phyloP scores from a whole-genome alignment of 2,329 filamentous ascomycete genomes.

The Pestalotiopsis sp. region DNA sequence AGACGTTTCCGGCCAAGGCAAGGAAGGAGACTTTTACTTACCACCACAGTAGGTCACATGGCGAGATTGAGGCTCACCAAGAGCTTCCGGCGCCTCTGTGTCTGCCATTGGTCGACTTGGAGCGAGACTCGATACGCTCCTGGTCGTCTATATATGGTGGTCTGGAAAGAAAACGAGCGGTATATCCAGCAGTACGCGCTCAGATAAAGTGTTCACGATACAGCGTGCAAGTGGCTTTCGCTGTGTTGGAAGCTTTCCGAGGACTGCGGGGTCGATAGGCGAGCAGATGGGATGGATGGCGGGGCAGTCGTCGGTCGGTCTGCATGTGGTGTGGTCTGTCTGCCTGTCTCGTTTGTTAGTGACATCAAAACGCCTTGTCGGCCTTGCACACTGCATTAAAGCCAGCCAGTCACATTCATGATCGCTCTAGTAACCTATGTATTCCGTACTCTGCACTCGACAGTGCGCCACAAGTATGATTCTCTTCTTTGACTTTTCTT shows the following conservation, averaged over 20 bases:
- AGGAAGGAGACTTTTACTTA: slow-evolving; percentile 38
- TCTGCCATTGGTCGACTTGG: slow-evolving; percentile 51
- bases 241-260: not conserved
- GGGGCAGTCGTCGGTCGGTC: not conserved
- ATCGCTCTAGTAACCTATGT: no score
- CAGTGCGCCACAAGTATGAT: no score
- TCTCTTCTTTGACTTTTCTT: no score
- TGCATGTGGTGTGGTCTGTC: not conserved
- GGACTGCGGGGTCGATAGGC: slow-evolving; percentile 4
- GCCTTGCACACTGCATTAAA: not conserved
- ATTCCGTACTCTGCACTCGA: no score
- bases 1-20: not conserved
- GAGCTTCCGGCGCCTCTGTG: slow-evolving; percentile 47
- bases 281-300: not conserved
- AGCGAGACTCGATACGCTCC: slow-evolving; percentile 1
- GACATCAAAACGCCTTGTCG: no score
- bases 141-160: not conserved
- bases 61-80: slow-evolving; percentile 51
- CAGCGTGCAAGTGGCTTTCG: not conserved
- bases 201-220: not conserved
- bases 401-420: no score
- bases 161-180: not conserved
- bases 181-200: not conserved
- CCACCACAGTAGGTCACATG: slow-evolving; percentile 61
- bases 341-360: no score